A percentile compares a stretch with the other conserved stretches of the same genome.
These are phyloP conservation scores for Populus hybrid DNA, from an alignment of 441 rosid genomes.

Conservation along the genomic window DNA sequence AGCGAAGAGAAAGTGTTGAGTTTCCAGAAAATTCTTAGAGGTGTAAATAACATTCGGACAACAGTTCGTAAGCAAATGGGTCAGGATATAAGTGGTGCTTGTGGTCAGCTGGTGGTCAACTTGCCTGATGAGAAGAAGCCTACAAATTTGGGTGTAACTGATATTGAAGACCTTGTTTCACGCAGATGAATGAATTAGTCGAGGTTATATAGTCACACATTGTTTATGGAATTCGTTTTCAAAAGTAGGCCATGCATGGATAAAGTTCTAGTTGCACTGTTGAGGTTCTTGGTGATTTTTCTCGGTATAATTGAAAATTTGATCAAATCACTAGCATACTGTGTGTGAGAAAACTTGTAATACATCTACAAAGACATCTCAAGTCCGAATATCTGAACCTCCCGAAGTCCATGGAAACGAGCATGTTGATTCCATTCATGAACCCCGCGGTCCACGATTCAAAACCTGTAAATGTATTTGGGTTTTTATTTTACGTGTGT, in stretches of 20 bases:
- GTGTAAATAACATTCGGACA: slow-evolving; percentile 66
- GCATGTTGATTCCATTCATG: too few species aligned
- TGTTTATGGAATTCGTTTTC: not conserved
- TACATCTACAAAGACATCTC: not conserved
- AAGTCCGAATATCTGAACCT: not conserved
- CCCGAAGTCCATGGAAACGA: too few species aligned
- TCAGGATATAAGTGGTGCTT: slow-evolving; percentile 90
- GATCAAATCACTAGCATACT: not conserved
- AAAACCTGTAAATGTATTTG: too few species aligned
- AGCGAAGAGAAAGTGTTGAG: slow-evolving; percentile 46
- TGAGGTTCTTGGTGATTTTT: not conserved
- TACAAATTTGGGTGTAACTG: slow-evolving; percentile 32
- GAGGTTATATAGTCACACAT: not conserved
- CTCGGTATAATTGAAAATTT: not conserved
- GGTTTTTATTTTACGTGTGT: too few species aligned
- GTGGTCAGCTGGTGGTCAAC: slow-evolving; percentile 89
- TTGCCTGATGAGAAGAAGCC: slow-evolving; percentile 37
- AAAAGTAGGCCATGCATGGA: not conserved
- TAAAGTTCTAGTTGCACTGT: not conserved
- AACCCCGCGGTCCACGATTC: too few species aligned
- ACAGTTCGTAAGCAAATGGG: slow-evolving; percentile 93
- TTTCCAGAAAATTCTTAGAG: slow-evolving; percentile 85
- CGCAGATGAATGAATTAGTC: not conserved
- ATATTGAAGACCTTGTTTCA: slow-evolving; percentile 66
- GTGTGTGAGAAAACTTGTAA: not conserved